Base-by-base conservation (phyloP, 805 yeast genomes). In the Candida wancherniae region DNA sequence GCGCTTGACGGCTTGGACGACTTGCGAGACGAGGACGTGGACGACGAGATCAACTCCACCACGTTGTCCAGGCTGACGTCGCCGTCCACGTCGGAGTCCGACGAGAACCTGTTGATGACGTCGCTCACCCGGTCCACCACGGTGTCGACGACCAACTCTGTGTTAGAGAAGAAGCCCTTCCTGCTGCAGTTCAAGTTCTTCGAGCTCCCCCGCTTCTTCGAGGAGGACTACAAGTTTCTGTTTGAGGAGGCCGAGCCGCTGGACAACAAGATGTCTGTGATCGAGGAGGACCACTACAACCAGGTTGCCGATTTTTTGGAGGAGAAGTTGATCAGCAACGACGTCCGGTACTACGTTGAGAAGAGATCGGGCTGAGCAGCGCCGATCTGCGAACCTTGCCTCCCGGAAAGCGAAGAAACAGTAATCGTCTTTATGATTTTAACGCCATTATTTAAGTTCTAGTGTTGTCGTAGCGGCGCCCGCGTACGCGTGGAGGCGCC, bases 111-210 rank as follows among this genome's bases (percentile, higher is more conserved):
- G 29, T 48, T 64, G 29, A 64, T 63, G 69, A 44, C 59, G 12
- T 44, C 62, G 7, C 50, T 63, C 30, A 65, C 70, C 1, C 40
- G 70, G 31, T 61, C 68, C 9, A 65, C 69, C 15, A 63, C 69
- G 3, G 65, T 62, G 4, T 55, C 63, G 5, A 58, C 67, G 28
- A 51, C 48, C 29, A 54, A 49, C 37, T 48, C 58, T 2, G 37
- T 39, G 6, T 21, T 39, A 19, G 42, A 42, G 8, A 37, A 39
- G 22, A 45, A 40, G 24, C 36, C 25, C 14, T 19, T 24, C 9
- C 31, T 24, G 33, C 40, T 25, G 19, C 25, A 44, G 27, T 38
- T 38, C 43, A 45, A 51, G 29, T 55, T 60, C 37, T 56, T 56
- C 31, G 62, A 57, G 15, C 48, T 63, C 27, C 69, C 69, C 5